phyloP scores from a whole-genome alignment of 306 rosid genomes.

The Rosa rugosa region DNA sequence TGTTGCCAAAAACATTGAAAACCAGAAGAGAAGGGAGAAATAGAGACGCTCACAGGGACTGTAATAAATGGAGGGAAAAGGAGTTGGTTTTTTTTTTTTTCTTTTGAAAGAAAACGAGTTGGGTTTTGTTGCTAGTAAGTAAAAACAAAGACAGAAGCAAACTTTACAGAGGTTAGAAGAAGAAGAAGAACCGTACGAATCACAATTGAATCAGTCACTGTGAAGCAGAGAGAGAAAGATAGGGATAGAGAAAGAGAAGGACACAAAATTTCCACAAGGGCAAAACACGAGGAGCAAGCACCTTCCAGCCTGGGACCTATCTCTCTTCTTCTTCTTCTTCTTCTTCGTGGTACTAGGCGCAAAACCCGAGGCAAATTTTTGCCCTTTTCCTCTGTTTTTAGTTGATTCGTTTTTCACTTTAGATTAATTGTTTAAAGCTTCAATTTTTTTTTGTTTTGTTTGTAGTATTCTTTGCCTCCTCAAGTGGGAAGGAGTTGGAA shows the following conservation, averaged over 20 bases:
- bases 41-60: background rate
- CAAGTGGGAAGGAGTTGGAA: slow-evolving; percentile 31
- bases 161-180: background rate
- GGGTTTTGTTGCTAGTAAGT: background rate
- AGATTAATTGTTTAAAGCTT: background rate
- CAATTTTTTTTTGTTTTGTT: background rate
- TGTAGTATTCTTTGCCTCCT: slow-evolving; percentile 38
- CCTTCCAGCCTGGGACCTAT: slow-evolving; percentile 21
- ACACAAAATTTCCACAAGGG: background rate
- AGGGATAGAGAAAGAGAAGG: background rate
- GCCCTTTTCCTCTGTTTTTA: slow-evolving; percentile 1
- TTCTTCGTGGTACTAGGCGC: slow-evolving; percentile 10
- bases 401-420: background rate
- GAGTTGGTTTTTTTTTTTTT: too few species aligned
- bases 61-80: slow-evolving; percentile 6
- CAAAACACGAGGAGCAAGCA: slow-evolving; percentile 13
- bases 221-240: background rate
- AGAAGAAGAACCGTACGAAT: slow-evolving; percentile 7
- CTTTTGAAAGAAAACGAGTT: background rate
- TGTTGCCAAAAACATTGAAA: background rate
- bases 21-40: background rate
- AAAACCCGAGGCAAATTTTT: slow-evolving; percentile 17
- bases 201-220: slow-evolving; percentile 13
- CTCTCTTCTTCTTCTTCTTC: slow-evolving; percentile 17
- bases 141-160: background rate